Evolutionary conservation across 192 early-diverging fungal genomes (phyloP).

Genomic region (Backusella luteola): DNA sequence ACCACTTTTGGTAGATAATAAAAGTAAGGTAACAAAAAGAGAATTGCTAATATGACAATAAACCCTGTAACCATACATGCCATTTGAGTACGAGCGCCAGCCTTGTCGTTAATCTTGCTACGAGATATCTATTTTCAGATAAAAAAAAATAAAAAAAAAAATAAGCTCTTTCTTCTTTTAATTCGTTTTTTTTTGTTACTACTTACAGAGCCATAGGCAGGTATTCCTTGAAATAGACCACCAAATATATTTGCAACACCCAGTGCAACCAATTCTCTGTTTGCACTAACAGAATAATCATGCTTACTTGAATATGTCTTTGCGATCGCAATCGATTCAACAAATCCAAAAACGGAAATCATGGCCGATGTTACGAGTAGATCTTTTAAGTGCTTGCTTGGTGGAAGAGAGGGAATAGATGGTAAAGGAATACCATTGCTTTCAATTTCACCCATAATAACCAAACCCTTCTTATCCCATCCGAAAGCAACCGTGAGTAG

Average conservation of each 20-base stretch:
- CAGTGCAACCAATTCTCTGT: constrained; percentile 91
- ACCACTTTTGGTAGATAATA: constrained; percentile 32
- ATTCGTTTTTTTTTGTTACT: neutral
- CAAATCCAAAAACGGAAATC: constrained; percentile 97
- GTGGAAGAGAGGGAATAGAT: constrained; percentile 61
- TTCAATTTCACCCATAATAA: constrained; percentile 77
- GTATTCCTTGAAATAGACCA: constrained; percentile 62
- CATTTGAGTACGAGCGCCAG: constrained; percentile 85
- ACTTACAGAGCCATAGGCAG: constrained; percentile 36
- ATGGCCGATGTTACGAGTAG: constrained; percentile 82
- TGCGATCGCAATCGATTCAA: constrained; percentile 93
- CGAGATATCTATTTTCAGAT: constrained; percentile 61
- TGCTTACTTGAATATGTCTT: constrained; percentile 91
- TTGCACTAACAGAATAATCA: constrained; percentile 93
- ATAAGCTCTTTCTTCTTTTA: neutral
- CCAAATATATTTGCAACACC: constrained; percentile 84
- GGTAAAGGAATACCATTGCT: constrained; percentile 59
- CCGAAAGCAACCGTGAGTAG: constrained; percentile 55
- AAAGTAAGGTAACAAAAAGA: constrained; percentile 71
- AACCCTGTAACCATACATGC: constrained; percentile 77
- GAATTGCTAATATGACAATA: constrained; percentile 72
- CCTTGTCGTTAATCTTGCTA: constrained; percentile 88
- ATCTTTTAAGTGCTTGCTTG: constrained; percentile 58
- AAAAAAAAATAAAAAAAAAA: neutral
- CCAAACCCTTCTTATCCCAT: constrained; percentile 74